phyloP scores from a whole-genome alignment of 345 rosid species.

The Kernera saxatilis region DNA sequence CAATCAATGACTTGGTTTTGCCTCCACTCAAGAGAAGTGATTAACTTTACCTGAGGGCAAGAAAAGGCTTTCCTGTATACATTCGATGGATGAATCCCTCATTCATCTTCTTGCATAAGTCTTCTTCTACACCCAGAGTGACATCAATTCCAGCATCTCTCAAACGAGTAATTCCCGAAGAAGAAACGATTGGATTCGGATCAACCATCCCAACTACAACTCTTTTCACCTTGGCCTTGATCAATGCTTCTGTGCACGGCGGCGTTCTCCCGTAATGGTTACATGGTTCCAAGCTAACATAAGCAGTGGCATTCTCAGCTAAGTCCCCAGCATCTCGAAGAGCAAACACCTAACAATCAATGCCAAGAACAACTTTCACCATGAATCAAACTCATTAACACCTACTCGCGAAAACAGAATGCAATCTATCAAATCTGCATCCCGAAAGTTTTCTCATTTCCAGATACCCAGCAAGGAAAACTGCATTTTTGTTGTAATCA shows the following conservation, averaged over 20 bases:
- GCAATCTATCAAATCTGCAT: not conserved
- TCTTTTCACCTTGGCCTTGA: conserved; percentile 76
- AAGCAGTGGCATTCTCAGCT: conserved; percentile 78
- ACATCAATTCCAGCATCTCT: conserved; percentile 66
- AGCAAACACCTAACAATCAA: conserved; percentile 68
- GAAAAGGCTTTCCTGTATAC: conserved; percentile 61
- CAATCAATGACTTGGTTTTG: not conserved
- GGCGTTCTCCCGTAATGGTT: conserved; percentile 90
- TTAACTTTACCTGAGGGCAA: conserved; percentile 56
- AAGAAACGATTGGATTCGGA: conserved; percentile 87
- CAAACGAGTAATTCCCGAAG: conserved; percentile 57
- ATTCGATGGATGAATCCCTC: conserved; percentile 72
- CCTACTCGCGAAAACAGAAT: not conserved
- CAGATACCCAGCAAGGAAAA: conserved; percentile 4
- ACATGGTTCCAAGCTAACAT: conserved; percentile 92
- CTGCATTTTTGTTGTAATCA: not conserved
- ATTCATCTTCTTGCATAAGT: conserved; percentile 67
- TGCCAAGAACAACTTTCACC: not conserved
- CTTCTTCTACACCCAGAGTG: conserved; percentile 64
- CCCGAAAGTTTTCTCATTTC: conserved; percentile 19
- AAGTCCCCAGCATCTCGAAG: conserved; percentile 71
- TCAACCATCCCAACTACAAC: conserved; percentile 83
- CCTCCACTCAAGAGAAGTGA: not conserved
- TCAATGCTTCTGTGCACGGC: conserved; percentile 82
- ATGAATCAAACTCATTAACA: not conserved